Percentiles rank a stretch among this genome's conserved stretches.
These are phyloP conservation scores for Saksenaea vasiformis DNA, from an alignment of 371 early-diverging fungal species.

Conservation along the genomic window DNA sequence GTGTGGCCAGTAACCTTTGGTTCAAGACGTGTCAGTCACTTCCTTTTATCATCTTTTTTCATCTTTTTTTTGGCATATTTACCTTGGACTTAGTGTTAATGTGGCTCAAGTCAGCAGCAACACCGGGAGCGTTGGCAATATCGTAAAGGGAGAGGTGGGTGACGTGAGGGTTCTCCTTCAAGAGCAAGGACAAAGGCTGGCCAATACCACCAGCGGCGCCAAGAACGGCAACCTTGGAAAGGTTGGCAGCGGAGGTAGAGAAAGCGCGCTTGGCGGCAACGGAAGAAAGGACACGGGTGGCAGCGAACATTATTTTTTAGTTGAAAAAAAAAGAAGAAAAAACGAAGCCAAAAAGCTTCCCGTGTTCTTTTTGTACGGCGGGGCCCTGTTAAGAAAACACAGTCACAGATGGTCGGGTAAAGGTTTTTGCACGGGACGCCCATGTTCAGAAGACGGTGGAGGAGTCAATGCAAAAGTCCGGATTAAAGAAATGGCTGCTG, in stretches of 20 bases:
- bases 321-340: constrained; percentile 19
- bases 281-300: constrained; percentile 47
- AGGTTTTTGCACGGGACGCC: too few relatives aligned
- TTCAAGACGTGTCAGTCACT: constrained; percentile 4
- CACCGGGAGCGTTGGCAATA: constrained; percentile 96
- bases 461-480: too few relatives aligned
- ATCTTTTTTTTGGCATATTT: constrained; percentile 10
- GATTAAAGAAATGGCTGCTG: too few relatives aligned
- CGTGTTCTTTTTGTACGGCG: too few relatives aligned
- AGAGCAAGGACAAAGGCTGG: constrained; percentile 87
- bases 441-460: too few relatives aligned
- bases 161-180: constrained; percentile 83
- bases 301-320: constrained; percentile 45
- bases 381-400: too few relatives aligned
- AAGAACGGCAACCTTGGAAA: constrained; percentile 79
- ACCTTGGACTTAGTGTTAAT: constrained; percentile 91
- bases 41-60: background rate
- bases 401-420: too few relatives aligned
- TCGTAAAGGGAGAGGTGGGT: constrained; percentile 93
- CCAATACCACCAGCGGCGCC: constrained; percentile 95
- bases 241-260: constrained; percentile 64
- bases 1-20: constrained; percentile 84
- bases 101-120: constrained; percentile 97
- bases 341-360: background rate
- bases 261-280: constrained; percentile 71